Evolutionary conservation across 176 grass and related monocot genomes (phyloP).

Genomic region (Avena atlantica): DNA sequence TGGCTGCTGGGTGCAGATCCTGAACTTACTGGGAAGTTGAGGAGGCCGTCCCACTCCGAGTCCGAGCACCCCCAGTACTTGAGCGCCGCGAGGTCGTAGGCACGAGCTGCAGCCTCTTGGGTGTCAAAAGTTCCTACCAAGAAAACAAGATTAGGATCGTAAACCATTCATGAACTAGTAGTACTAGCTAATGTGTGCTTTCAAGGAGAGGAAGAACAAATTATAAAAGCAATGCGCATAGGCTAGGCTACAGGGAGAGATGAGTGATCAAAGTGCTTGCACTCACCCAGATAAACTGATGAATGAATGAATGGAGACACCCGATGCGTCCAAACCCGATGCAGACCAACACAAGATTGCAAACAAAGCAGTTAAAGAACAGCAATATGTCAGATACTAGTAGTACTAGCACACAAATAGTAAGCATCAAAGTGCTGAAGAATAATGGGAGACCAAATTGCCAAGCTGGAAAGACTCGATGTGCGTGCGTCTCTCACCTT

Average conservation of each 20-base stretch:
- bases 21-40: conserved; percentile 83
- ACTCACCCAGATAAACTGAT: conserved; percentile 90
- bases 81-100: conserved; percentile 85
- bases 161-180: neutral
- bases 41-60: neutral
- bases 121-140: conserved; percentile 62
- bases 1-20: neutral
- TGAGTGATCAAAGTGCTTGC: no score
- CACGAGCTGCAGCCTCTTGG: conserved; percentile 70
- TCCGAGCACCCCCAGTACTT: conserved; percentile 60
- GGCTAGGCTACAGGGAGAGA: no score
- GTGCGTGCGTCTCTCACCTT: conserved; percentile 51
- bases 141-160: neutral
- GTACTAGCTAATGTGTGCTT: neutral
- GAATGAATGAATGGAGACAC: conserved; percentile 13
- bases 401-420: no score
- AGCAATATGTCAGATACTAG: conserved; percentile 17
- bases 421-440: neutral
- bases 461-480: neutral
- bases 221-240: neutral
- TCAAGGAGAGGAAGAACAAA: neutral
- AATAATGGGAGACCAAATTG: neutral
- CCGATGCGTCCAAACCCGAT: conserved; percentile 31
- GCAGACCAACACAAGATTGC: conserved; percentile 38
- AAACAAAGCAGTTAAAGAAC: conserved; percentile 21